Evolutionary conservation across 768 basidiomycete species (phyloP).

Genomic region (Nevesoporus exiguus): DNA sequence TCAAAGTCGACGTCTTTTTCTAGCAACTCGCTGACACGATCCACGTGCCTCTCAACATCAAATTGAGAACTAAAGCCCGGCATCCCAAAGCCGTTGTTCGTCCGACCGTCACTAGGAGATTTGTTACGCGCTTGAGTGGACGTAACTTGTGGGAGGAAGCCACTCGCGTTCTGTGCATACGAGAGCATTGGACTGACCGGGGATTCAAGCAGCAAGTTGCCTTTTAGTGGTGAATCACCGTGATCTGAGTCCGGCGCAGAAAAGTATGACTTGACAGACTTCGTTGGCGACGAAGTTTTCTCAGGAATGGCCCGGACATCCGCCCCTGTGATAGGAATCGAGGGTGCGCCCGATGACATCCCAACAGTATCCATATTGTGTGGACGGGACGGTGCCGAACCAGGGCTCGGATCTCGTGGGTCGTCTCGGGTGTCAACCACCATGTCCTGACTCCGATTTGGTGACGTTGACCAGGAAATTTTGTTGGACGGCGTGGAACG

Average conservation of each 20-base stretch:
- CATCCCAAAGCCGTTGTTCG: constrained; percentile 34
- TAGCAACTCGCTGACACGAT: constrained; percentile 50
- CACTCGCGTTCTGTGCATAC: constrained; percentile 34
- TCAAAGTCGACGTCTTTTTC: constrained; percentile 58
- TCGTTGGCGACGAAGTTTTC: constrained; percentile 29
- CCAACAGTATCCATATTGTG: neutral
- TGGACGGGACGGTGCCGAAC: neutral
- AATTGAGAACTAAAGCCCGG: constrained; percentile 58
- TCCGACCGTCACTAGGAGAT: constrained; percentile 11
- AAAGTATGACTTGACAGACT: constrained; percentile 35
- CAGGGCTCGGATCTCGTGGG: neutral
- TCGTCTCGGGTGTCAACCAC: constrained; percentile 5
- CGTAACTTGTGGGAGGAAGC: constrained; percentile 36
- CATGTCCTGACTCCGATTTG: constrained; percentile 9
- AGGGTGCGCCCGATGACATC: neutral
- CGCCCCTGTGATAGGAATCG: neutral
- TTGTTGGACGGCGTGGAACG: neutral
- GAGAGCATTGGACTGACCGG: constrained; percentile 33
- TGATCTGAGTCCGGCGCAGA: constrained; percentile 38
- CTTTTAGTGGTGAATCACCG: constrained; percentile 22
- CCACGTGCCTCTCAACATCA: constrained; percentile 52
- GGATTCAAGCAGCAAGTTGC: constrained; percentile 31
- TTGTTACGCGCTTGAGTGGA: constrained; percentile 35
- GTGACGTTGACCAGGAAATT: neutral
- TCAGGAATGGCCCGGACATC: neutral